Percentiles rank a stretch among this genome's conserved stretches.
Conservation (phyloP, 179 eudicot genomes). For the Monotropa hypopitys region DNA sequence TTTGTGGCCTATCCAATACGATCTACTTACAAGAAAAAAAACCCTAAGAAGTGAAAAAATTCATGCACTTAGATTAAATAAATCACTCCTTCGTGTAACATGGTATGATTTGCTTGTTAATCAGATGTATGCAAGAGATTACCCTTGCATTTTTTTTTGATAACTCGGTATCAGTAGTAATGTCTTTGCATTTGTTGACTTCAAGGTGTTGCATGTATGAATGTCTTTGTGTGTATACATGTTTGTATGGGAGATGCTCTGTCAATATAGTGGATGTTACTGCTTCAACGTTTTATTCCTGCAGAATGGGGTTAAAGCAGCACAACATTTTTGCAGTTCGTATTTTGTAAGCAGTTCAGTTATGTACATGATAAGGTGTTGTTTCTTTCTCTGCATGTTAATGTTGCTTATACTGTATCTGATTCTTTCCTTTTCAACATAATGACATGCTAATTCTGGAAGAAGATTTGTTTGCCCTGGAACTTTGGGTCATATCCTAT, state of each 20-base stretch:
- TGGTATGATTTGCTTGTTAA: conserved; percentile 5
- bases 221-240: not conserved
- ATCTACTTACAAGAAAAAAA: not conserved
- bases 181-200: not conserved
- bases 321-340: conserved; percentile 60
- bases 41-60: not conserved
- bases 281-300: conserved; percentile 10
- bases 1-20: not conserved
- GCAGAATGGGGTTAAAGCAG: conserved; percentile 75
- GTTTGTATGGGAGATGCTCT: not conserved
- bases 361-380: conserved; percentile 80
- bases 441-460: not conserved
- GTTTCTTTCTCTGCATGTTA: conserved; percentile 12
- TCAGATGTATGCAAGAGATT: not conserved
- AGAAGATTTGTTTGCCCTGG: not conserved
- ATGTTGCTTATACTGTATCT: not conserved
- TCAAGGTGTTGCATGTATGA: not conserved
- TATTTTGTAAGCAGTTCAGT: conserved; percentile 87
- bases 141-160: too few species aligned
- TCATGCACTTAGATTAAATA: not conserved
- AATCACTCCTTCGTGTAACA: not conserved
- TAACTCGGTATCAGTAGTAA: too few species aligned
- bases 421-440: not conserved
- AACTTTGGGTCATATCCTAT: not conserved
- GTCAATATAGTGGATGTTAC: not conserved